These are phyloP conservation scores for Russula earlei DNA, from an alignment of 768 basidiomycete genomes.

Conservation along the genomic window DNA sequence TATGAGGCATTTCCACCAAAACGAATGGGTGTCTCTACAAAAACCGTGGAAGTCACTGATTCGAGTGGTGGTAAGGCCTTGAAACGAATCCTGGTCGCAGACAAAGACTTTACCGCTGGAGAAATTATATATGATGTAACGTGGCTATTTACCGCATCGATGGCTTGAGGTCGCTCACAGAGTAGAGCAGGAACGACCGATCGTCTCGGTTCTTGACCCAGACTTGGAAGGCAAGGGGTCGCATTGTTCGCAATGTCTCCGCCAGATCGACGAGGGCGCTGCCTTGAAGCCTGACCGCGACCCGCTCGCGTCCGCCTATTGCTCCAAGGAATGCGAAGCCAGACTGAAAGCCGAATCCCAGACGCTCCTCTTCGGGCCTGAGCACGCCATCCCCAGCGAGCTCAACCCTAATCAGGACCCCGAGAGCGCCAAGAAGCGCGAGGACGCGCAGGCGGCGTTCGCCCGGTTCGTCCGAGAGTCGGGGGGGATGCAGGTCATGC, in stretches of 20 bases:
- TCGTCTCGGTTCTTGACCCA: conserved; percentile 59
- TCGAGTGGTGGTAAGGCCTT: conserved; percentile 29
- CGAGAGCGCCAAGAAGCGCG: conserved; percentile 35
- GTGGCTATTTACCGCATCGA: not conserved
- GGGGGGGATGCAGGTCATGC: conserved; percentile 38
- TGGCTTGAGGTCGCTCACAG: not conserved
- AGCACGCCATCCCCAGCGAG: conserved; percentile 45
- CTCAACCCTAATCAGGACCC: conserved; percentile 29
- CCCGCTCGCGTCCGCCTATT: conserved; percentile 53
- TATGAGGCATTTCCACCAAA: conserved; percentile 71
- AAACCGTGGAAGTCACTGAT: conserved; percentile 27
- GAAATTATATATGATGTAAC: conserved; percentile 70
- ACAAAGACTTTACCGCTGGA: conserved; percentile 58
- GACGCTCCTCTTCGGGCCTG: conserved; percentile 60
- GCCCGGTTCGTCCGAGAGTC: conserved; percentile 45
- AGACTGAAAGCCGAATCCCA: conserved; percentile 51
- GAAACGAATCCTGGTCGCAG: conserved; percentile 43
- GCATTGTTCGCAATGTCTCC: conserved; percentile 68
- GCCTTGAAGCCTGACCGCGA: conserved; percentile 41
- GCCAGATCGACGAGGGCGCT: conserved; percentile 39
- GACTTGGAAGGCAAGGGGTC: conserved; percentile 61
- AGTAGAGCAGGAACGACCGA: conserved; percentile 55
- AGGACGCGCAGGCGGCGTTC: conserved; percentile 51
- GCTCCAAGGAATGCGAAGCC: conserved; percentile 58
- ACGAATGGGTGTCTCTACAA: conserved; percentile 56